These are phyloP conservation scores for Chrysochromulina parva DNA, from an alignment of 78 protist genomes.

Conservation along the genomic window DNA sequence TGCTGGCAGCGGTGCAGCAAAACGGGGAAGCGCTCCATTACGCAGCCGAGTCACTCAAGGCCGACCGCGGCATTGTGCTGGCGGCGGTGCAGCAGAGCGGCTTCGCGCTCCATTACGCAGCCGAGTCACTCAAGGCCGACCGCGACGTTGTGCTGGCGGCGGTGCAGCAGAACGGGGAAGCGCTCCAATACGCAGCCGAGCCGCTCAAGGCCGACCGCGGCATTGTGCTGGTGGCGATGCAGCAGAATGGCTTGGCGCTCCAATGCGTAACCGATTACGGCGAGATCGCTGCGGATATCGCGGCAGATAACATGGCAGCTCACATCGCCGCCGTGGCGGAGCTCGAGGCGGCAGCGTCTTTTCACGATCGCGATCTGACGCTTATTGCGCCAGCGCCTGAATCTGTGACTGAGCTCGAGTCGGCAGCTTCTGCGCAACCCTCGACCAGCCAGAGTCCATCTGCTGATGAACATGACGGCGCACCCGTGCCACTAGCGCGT, in stretches of 20 bases:
- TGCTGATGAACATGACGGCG: too few species aligned
- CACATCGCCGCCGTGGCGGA: too few species aligned
- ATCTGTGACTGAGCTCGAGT: too few species aligned
- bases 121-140: background rate
- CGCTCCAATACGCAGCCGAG: background rate
- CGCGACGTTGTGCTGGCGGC: background rate
- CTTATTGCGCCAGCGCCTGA: too few species aligned
- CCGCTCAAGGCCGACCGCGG: background rate
- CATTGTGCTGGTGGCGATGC: background rate
- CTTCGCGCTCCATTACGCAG: background rate
- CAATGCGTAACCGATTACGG: background rate
- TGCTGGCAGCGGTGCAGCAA: background rate
- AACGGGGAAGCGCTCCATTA: background rate
- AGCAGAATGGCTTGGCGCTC: background rate
- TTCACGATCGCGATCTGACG: too few species aligned
- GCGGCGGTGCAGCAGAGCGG: constrained; percentile 7
- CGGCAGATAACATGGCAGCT: too few species aligned
- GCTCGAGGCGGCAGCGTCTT: too few species aligned
- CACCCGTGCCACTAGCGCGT: too few species aligned
- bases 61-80: background rate
- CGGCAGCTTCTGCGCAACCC: too few species aligned
- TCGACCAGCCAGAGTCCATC: too few species aligned
- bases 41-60: background rate
- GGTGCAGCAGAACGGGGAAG: background rate
- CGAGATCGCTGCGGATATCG: too few species aligned